These are phyloP conservation scores for Eucalyptus viminalis DNA, from an alignment of 345 rosid genomes.

Conservation along the genomic window DNA sequence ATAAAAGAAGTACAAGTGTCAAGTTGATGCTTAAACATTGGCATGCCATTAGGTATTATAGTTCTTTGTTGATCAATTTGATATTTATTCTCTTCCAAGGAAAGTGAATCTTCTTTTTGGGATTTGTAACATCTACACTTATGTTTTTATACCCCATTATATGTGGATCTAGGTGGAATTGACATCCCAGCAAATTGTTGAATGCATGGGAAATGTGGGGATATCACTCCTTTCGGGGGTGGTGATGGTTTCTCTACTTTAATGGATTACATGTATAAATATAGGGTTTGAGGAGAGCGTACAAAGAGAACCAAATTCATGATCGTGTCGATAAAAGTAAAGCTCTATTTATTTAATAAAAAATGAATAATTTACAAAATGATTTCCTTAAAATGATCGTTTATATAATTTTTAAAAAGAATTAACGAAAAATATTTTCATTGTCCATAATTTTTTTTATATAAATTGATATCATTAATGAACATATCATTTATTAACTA, in stretches of 20 bases:
- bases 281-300: background rate
- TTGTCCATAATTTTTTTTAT: background rate
- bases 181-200: background rate
- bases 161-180: background rate
- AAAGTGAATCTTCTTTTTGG: background rate
- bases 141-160: background rate
- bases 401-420: background rate
- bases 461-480: background rate
- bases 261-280: background rate
- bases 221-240: background rate
- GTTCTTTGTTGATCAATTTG: background rate
- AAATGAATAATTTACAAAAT: background rate
- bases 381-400: fast-evolving
- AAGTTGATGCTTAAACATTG: background rate
- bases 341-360: background rate
- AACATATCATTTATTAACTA: background rate
- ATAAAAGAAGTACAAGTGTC: background rate
- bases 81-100: background rate
- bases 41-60: background rate
- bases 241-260: background rate
- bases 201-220: background rate
- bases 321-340: background rate
- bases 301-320: background rate
- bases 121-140: background rate
- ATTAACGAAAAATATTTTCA: background rate